Base-by-base conservation (phyloP, 2,329 filamentous ascomycete species). In the Arthrobotrys iridis region DNA sequence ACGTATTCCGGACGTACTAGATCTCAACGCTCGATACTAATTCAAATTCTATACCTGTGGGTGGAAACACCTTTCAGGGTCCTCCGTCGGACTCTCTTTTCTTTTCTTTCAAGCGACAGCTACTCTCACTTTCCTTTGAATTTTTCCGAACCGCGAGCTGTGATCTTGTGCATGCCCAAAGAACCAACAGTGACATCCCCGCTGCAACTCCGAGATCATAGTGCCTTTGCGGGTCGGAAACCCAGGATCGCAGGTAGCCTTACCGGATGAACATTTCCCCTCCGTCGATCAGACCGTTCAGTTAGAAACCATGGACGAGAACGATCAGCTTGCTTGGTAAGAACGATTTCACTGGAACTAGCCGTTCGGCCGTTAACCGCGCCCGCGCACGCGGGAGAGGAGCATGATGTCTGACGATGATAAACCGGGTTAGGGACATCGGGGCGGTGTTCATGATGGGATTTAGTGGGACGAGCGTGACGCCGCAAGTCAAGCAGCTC, bases 391-490 rank as follows among this genome's bases (percentile, higher is more conserved):
- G n/a, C 35, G 15, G 45, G 20, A 18, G 57, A 13, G 20, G 13
- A 24, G 28, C 7, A 13, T 13, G 8, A 37, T 37, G 20, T 50
- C 35, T 18, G 30, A 35, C 26, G 13, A 20, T 64, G 15, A 33
- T 64, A 48, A 70, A 45, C 33, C 4, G 33, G 35, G 48, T 15
- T 28, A 76, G 72, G 72, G 58, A 76, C 59, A 76, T 76, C 59
- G 72, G 72, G 58, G 50, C 72, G 41, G 66, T 76, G 59, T 76
- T 76, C 66, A 76, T 76, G 72, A 76, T 76, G 72, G 91, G 91
- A 81, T 96, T 92, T 85, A 91, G 95, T 85, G 92, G 92, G 76
- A 92, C 90, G 65, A 88, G 91, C 81, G 89, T 95, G 63, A 94
- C 91, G 24, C 91, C 91, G 75, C 91, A 93, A 82, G 93, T 95